phyloP scores from a whole-genome alignment of 2,329 filamentous ascomycete species.

The Penicillium occitanis region DNA sequence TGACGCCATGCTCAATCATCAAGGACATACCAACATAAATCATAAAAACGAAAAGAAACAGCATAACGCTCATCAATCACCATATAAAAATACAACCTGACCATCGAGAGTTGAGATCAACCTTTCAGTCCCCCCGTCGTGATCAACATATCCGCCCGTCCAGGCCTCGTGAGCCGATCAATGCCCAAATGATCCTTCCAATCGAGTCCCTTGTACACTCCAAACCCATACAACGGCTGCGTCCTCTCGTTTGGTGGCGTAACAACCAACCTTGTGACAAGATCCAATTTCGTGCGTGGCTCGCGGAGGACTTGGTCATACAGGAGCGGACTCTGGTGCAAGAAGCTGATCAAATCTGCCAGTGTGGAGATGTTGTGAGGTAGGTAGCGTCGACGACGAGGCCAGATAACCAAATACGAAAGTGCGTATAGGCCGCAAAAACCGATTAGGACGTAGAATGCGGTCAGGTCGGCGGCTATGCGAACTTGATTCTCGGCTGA shows the following conservation, averaged over 20 bases:
- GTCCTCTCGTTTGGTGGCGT: conserved; percentile 42
- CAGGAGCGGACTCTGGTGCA: conserved; percentile 70
- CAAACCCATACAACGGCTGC: conserved; percentile 55
- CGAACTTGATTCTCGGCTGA: conserved; percentile 44
- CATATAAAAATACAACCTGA: conserved; percentile 15
- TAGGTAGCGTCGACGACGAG: conserved; percentile 61
- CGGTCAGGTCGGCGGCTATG: conserved; percentile 72
- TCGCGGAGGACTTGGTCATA: conserved; percentile 71
- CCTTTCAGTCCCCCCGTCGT: conserved; percentile 34
- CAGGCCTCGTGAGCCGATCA: conserved; percentile 53
- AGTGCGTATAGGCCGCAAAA: conserved; percentile 69
- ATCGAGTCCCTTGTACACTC: conserved; percentile 58
- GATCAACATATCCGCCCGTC: conserved; percentile 46
- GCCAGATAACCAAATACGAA: conserved; percentile 63
- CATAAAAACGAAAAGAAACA: not conserved
- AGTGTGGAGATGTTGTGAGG: conserved; percentile 72
- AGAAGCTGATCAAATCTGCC: conserved; percentile 74
- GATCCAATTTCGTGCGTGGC: conserved; percentile 64
- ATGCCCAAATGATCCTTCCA: conserved; percentile 61
- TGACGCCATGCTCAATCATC: conserved; percentile 17
- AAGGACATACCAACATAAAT: conserved; percentile 3
- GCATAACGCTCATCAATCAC: not conserved
- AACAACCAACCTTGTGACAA: conserved; percentile 67
- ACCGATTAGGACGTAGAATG: conserved; percentile 70
- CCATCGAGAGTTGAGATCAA: not conserved